Evolutionary conservation across 2,329 filamentous ascomycete genomes (phyloP), one percentile per base, ranked within the genome.

Genomic region (Fusarium napiforme): DNA sequence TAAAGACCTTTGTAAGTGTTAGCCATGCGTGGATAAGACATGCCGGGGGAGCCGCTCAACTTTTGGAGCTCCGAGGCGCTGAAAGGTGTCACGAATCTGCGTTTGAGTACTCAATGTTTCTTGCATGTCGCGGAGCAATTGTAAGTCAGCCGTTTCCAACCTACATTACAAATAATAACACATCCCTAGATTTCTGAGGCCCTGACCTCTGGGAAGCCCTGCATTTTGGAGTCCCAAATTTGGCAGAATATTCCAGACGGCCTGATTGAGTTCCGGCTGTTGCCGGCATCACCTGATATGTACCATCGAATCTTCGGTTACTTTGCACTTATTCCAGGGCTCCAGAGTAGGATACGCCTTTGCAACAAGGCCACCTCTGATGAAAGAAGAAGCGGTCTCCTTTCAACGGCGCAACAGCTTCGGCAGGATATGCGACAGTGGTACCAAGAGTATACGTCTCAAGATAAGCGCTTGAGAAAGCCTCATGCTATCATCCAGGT

Each of bases 81-180:
- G n/a, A n/a, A n/a, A n/a, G n/a, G 19, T 53, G 50, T 28, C 28
- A 39, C 8, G 50, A 53, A 23, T 53, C 50, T 39, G 34, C 50
- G 14, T 53, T 53, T 1, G 34, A 53, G 23, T 53, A 40, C 10
- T 53, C 50, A 0, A 53, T 53, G 50, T 53, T 53, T 5, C 34
- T 53, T 7, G 23, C 50, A 28, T 28, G 19, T 39, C 50, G 50
- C 11, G 50, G 50, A 4, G 50, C 34, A 9, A 53, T 53, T 16
- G 50, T n/a, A 0, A 28, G 34, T 39, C 1, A 2, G 3, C 2
- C 7, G 3, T 26, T 14, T 16, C 0, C 8, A 11, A 7, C 2
- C 7, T 9, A 5, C 5, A 1, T 0, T 18, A 9, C 2, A 9
- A 16, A 6, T 12, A 36, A 7, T 28, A 4, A 37, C 7, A 4